Evolutionary conservation across 768 basidiomycete genomes (phyloP).

Genomic region (Myochromella boudieri): DNA sequence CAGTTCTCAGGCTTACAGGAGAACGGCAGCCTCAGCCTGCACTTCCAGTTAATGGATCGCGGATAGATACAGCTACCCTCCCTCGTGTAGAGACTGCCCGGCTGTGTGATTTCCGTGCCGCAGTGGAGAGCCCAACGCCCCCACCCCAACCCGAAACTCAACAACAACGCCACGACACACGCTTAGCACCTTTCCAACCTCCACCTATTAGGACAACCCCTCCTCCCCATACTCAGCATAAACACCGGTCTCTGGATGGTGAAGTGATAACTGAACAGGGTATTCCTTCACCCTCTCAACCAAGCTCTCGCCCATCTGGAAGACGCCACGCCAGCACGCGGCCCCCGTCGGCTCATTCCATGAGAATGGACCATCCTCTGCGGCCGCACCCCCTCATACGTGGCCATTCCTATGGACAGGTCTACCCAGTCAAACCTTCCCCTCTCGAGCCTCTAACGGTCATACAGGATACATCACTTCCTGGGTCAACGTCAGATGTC

Average conservation of each 20-base stretch:
- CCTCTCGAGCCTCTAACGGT: slow-evolving; percentile 64
- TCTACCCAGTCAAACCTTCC: slow-evolving; percentile 45
- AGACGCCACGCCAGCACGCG: slow-evolving; percentile 50
- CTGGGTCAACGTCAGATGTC: slow-evolving; percentile 37
- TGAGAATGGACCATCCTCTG: slow-evolving; percentile 34
- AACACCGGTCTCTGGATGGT: background rate
- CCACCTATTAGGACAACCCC: slow-evolving; percentile 15
- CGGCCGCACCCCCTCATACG: slow-evolving; percentile 80
- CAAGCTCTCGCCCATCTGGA: slow-evolving; percentile 28
- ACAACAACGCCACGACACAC: slow-evolving; percentile 8
- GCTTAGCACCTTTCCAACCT: slow-evolving; percentile 11
- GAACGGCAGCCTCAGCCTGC: slow-evolving; percentile 12
- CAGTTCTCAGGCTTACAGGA: slow-evolving; percentile 19
- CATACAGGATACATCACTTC: slow-evolving; percentile 46
- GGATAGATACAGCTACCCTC: slow-evolving; percentile 17
- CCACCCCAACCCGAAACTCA: slow-evolving; percentile 1
- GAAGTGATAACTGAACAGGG: background rate
- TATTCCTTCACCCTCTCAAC: slow-evolving; percentile 22
- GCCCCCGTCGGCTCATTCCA: slow-evolving; percentile 64
- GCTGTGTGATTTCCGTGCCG: slow-evolving; percentile 29
- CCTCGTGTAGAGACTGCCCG: slow-evolving; percentile 37
- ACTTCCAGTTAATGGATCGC: slow-evolving; percentile 8
- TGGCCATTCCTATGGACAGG: slow-evolving; percentile 63
- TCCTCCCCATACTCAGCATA: slow-evolving; percentile 9
- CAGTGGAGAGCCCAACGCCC: slow-evolving; percentile 7